Percentiles rank a stretch among this genome's conserved stretches.
These are phyloP conservation scores for Acarospora socialis DNA, from an alignment of 2,329 filamentous ascomycete species.

Conservation along the genomic window DNA sequence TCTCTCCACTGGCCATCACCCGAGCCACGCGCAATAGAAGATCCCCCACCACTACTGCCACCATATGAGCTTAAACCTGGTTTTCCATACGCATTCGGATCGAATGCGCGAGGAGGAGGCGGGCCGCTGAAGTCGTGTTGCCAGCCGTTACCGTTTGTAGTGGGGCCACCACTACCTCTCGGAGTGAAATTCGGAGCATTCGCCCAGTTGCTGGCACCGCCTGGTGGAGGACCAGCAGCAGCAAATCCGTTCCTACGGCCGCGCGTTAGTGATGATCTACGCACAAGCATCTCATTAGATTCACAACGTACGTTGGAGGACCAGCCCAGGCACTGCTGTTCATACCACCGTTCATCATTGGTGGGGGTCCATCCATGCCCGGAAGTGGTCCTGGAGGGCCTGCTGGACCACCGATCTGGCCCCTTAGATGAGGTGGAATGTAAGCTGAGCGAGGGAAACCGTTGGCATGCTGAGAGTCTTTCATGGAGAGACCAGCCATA, in stretches of 20 bases:
- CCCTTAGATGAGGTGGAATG: constrained; percentile 50
- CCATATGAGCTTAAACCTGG: constrained; percentile 26
- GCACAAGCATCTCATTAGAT: neutral
- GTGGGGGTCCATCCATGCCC: constrained; percentile 24
- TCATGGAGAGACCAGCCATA: constrained; percentile 42
- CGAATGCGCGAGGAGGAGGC: constrained; percentile 32
- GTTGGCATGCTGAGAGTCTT: constrained; percentile 47
- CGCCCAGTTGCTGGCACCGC: constrained; percentile 33
- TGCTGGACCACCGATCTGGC: constrained; percentile 18
- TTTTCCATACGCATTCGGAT: constrained; percentile 48
- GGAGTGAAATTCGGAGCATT: constrained; percentile 44
- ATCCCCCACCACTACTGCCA: constrained; percentile 38
- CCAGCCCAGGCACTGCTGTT: constrained; percentile 27
- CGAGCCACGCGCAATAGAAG: constrained; percentile 56
- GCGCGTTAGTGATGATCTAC: constrained; percentile 1
- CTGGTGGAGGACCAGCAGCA: constrained; percentile 19
- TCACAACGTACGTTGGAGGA: constrained; percentile 1
- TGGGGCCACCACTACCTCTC: constrained; percentile 20
- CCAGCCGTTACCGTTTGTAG: constrained; percentile 27
- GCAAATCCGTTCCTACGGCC: constrained; percentile 8
- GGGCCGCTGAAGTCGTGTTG: constrained; percentile 10
- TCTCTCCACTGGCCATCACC: constrained; percentile 95
- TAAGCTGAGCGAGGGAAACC: constrained; percentile 41
- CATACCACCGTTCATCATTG: constrained; percentile 17
- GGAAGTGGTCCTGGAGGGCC: constrained; percentile 23